Evolutionary conservation across 768 basidiomycete genomes (phyloP).

Genomic region (Ephemerocybe angulata): DNA sequence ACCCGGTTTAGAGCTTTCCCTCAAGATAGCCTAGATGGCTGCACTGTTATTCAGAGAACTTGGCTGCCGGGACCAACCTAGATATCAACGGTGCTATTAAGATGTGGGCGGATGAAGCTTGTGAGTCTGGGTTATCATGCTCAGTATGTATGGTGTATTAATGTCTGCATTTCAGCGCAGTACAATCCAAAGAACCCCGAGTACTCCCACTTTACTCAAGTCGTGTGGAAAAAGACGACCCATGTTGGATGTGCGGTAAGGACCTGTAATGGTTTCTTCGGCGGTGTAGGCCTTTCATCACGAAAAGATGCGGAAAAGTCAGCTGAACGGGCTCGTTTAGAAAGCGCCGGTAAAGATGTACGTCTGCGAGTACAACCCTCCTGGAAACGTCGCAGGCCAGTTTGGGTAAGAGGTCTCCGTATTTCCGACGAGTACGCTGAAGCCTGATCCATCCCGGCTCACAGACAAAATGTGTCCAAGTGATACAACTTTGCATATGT

Average conservation of each 20-base stretch:
- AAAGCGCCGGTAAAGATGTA: slow-evolving; percentile 52
- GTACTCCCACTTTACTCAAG: slow-evolving; percentile 70
- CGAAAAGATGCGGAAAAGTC: too few species aligned
- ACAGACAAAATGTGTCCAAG: slow-evolving; percentile 34
- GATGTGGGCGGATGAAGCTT: slow-evolving; percentile 64
- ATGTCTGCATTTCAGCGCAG: slow-evolving; percentile 34
- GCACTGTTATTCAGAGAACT: slow-evolving; percentile 47
- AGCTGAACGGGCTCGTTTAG: too few species aligned
- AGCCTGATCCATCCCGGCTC: too few species aligned
- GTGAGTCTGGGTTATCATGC: slow-evolving; percentile 36
- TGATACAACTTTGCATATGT: too few species aligned
- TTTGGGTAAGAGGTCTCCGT: slow-evolving; percentile 46
- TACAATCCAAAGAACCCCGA: slow-evolving; percentile 56
- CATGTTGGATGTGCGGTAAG: slow-evolving; percentile 62
- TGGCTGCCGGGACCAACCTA: slow-evolving; percentile 72
- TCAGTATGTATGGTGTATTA: not conserved
- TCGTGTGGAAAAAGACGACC: slow-evolving; percentile 68
- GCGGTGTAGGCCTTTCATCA: slow-evolving; percentile 41
- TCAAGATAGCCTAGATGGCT: not conserved
- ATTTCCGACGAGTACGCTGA: not conserved
- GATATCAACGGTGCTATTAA: slow-evolving; percentile 47
- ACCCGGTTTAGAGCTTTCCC: too few species aligned
- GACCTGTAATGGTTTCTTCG: slow-evolving; percentile 57
- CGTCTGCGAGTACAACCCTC: slow-evolving; percentile 66
- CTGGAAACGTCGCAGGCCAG: slow-evolving; percentile 61